A percentile compares a stretch with the other conserved stretches of the same genome.
These are phyloP conservation scores for Blastocystis sp. DNA, from an alignment of 352 stramenopile genomes.

Conservation along the genomic window DNA sequence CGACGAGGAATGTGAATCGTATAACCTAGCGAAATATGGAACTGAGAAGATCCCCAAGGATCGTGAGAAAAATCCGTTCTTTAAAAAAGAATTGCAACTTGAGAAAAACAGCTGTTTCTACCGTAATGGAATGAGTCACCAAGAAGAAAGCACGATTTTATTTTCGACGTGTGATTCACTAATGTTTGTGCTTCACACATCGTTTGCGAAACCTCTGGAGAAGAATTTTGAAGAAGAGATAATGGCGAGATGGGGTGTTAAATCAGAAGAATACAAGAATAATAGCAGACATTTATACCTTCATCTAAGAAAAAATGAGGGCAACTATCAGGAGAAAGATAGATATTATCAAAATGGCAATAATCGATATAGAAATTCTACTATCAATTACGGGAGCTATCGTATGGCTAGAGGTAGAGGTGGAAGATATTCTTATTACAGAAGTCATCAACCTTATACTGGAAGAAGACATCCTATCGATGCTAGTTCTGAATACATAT, in stretches of 20 bases:
- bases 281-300: too few relatives aligned
- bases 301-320: too few relatives aligned
- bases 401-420: too few relatives aligned
- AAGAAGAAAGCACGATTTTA: background rate
- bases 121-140: constrained; percentile 10
- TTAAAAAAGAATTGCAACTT: background rate
- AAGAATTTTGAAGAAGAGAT: background rate
- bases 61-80: background rate
- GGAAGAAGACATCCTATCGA: too few relatives aligned
- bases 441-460: too few relatives aligned
- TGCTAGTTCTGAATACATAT: too few relatives aligned
- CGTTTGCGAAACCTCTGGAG: background rate
- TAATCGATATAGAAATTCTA: too few relatives aligned
- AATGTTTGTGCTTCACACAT: background rate
- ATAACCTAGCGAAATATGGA: background rate
- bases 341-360: too few relatives aligned
- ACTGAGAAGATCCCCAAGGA: background rate
- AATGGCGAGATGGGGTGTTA: background rate
- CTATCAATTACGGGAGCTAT: too few relatives aligned
- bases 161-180: background rate
- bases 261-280: background rate
- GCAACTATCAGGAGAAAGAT: too few relatives aligned
- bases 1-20: constrained; percentile 10
- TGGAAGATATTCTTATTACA: too few relatives aligned
- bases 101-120: background rate